phyloP scores from a whole-genome alignment of 352 stramenopile genomes.

The Globisporangium ultimum region DNA sequence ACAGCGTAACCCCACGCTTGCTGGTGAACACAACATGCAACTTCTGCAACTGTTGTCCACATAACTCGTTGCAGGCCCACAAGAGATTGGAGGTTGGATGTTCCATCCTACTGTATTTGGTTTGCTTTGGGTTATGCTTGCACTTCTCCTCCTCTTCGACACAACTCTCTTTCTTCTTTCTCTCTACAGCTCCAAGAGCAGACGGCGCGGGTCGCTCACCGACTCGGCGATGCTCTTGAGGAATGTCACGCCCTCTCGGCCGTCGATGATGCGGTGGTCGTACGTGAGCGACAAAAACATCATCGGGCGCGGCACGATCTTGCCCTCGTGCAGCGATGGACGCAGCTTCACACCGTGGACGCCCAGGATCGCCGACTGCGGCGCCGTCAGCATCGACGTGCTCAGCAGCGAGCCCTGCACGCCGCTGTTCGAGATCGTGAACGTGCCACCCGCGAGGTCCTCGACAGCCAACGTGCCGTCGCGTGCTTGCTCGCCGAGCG shows the following conservation, averaged over 20 bases:
- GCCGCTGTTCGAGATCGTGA: slow-evolving; percentile 98
- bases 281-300: slow-evolving; percentile 99
- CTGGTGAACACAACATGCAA: too few species aligned
- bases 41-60: too few species aligned
- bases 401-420: slow-evolving; percentile 97
- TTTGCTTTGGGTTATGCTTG: slow-evolving; percentile 3
- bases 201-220: slow-evolving; percentile 92
- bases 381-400: slow-evolving; percentile 98
- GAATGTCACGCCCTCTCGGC: slow-evolving; percentile 98
- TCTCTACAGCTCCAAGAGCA: slow-evolving; percentile 86
- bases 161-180: too few species aligned
- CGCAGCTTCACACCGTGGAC: slow-evolving; percentile 99
- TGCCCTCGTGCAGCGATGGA: slow-evolving; percentile 88
- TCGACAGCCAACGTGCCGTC: slow-evolving; percentile 68
- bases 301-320: slow-evolving; percentile 97
- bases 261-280: slow-evolving; percentile 99
- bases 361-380: slow-evolving; percentile 97
- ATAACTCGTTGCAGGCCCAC: too few species aligned
- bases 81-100: too few species aligned
- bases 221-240: slow-evolving; percentile 98
- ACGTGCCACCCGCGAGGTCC: slow-evolving; percentile 97
- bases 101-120: neutral
- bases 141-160: neutral
- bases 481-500: slow-evolving; percentile 79
- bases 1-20: too few species aligned